Evolutionary conservation across 768 basidiomycete genomes (phyloP).

Genomic region (Lentinula sp.): DNA sequence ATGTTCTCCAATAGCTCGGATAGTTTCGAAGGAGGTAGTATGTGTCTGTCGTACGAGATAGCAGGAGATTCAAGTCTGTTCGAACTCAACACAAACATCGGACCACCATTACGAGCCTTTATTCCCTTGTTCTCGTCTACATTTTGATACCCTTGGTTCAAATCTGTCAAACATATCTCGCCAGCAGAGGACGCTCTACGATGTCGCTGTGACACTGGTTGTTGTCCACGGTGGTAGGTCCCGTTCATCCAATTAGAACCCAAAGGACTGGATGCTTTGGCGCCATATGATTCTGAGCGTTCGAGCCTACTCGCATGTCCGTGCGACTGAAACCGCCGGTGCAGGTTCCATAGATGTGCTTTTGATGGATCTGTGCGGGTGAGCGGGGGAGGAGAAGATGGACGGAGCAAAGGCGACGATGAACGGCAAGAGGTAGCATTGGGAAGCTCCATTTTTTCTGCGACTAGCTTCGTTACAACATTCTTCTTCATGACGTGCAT

Average conservation of each 20-base stretch:
- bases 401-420: not conserved
- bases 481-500: conserved; percentile 72
- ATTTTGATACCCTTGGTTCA: not conserved
- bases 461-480: conserved; percentile 55
- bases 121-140: not conserved
- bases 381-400: not conserved
- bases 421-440: conserved; percentile 5
- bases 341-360: conserved; percentile 15
- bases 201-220: conserved; percentile 16
- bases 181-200: conserved; percentile 44
- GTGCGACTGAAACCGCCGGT: conserved; percentile 24
- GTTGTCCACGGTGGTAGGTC: not conserved
- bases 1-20: conserved; percentile 14
- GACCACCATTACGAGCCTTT: not conserved
- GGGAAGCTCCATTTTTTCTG: conserved; percentile 54
- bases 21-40: conserved; percentile 20
- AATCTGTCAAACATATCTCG: conserved; percentile 20
- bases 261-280: not conserved
- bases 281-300: not conserved
- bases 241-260: not conserved
- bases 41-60: conserved; percentile 14
- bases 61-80: not conserved
- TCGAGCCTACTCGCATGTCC: not conserved
- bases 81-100: not conserved
- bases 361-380: not conserved